These are phyloP conservation scores for Lojkania enalia DNA, from an alignment of 2,329 filamentous ascomycete genomes.

Conservation along the genomic window DNA sequence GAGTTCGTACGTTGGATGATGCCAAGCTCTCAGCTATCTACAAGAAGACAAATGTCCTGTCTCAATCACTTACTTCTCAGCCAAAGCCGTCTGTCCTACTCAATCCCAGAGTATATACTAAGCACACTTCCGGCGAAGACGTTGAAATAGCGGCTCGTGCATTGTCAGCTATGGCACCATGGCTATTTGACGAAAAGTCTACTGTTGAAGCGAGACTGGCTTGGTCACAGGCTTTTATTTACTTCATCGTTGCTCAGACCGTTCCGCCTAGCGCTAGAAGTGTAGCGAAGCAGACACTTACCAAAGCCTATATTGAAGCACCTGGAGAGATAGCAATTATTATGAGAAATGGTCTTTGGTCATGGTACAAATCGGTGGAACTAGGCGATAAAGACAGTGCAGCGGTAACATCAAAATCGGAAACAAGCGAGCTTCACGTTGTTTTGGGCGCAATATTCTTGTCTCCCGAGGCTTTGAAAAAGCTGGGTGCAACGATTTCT, in stretches of 20 bases:
- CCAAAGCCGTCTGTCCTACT: slow-evolving; percentile 87
- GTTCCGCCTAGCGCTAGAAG: slow-evolving; percentile 67
- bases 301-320: slow-evolving; percentile 64
- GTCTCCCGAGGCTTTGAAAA: slow-evolving; percentile 54
- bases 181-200: slow-evolving; percentile 55
- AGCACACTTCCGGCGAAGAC: slow-evolving; percentile 74
- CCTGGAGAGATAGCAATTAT: slow-evolving; percentile 63
- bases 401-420: slow-evolving; percentile 66
- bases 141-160: slow-evolving; percentile 75
- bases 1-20: slow-evolving; percentile 57
- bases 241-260: slow-evolving; percentile 66
- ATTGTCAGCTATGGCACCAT: slow-evolving; percentile 63
- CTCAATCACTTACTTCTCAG: slow-evolving; percentile 69
- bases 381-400: slow-evolving; percentile 77
- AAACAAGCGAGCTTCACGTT: slow-evolving; percentile 64
- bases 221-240: slow-evolving; percentile 88
- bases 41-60: slow-evolving; percentile 65
- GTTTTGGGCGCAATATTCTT: slow-evolving; percentile 67
- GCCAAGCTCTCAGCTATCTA: slow-evolving; percentile 60
- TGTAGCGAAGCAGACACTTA: slow-evolving; percentile 64
- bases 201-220: slow-evolving; percentile 58
- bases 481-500: slow-evolving; percentile 50
- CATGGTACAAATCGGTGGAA: slow-evolving; percentile 71
- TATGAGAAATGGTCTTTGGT: slow-evolving; percentile 76
- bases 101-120: slow-evolving; percentile 82